Evolutionary conservation across 1,284 basidiomycete genomes (phyloP).

Genomic region (Cystobasidium slooffiae): DNA sequence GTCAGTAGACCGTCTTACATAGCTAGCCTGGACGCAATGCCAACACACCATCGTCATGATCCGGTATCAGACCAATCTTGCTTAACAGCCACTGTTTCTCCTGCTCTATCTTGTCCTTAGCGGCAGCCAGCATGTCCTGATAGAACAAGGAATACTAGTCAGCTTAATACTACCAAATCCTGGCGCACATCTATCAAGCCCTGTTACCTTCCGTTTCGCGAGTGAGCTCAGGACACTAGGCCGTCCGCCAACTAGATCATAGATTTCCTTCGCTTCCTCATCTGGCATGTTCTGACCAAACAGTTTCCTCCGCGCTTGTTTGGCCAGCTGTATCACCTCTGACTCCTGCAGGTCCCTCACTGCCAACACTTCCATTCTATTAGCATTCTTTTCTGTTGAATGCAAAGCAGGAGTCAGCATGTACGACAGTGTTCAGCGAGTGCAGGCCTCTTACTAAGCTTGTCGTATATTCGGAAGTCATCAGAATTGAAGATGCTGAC

Average conservation of each 20-base stretch:
- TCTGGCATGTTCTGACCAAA: constrained; percentile 43
- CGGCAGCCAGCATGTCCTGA: constrained; percentile 48
- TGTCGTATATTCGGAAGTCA: constrained; percentile 54
- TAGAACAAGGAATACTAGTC: background rate
- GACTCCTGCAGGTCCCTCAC: constrained; percentile 69
- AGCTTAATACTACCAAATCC: background rate
- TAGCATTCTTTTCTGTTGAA: constrained; percentile 48
- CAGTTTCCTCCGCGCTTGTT: constrained; percentile 54
- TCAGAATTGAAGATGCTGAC: constrained; percentile 69
- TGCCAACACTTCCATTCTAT: constrained; percentile 65
- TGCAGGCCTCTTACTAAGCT: constrained; percentile 28
- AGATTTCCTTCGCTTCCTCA: constrained; percentile 46
- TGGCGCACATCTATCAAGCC: background rate
- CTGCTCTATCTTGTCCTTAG: constrained; percentile 47
- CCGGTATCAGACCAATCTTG: constrained; percentile 49
- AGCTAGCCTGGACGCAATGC: background rate
- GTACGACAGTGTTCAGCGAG: background rate
- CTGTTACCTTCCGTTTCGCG: constrained; percentile 38
- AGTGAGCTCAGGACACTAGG: constrained; percentile 46
- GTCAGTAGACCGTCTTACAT: background rate
- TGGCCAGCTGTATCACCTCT: constrained; percentile 69
- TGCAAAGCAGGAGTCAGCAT: constrained; percentile 16
- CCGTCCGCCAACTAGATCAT: constrained; percentile 51
- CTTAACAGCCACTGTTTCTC: constrained; percentile 52
- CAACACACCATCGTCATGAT: constrained; percentile 48